Conservation (phyloP, 257 asterid genomes). For the Scutellaria minor region DNA sequence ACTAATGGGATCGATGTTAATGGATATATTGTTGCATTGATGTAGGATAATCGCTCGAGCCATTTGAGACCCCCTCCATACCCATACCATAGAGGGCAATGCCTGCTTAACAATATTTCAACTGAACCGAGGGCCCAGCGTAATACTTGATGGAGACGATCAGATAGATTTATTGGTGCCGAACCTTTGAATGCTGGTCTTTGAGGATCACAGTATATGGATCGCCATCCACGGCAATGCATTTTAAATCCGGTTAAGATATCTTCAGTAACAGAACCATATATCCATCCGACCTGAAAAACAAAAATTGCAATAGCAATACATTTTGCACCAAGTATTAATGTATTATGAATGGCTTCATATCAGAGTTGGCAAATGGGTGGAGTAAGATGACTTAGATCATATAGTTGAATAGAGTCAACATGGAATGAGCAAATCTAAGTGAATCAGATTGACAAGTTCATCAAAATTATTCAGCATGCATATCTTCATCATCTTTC, state of each 20-base stretch:
- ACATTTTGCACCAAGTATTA: background rate
- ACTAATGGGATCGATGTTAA: conserved; percentile 24
- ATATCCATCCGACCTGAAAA: conserved; percentile 29
- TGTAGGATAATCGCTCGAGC: conserved; percentile 23
- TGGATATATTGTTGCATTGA: conserved; percentile 25
- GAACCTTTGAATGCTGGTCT: conserved; percentile 28
- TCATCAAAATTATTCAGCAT: background rate
- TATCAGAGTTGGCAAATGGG: background rate
- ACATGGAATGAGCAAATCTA: background rate
- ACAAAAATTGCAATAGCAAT: background rate
- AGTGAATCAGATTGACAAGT: background rate
- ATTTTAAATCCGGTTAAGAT: conserved; percentile 32
- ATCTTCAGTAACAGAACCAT: conserved; percentile 31
- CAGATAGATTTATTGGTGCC: conserved; percentile 14
- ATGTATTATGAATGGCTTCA: background rate
- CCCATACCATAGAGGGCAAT: conserved; percentile 27
- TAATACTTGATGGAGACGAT: conserved; percentile 25
- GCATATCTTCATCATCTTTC: background rate
- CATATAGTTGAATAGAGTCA: background rate
- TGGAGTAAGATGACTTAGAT: background rate
- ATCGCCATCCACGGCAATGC: conserved; percentile 33
- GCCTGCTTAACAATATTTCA: conserved; percentile 23
- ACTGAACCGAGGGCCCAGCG: conserved; percentile 31
- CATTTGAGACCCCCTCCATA: conserved; percentile 28
- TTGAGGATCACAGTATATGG: conserved; percentile 27